phyloP scores from a whole-genome alignment of 306 rosid genomes.

The Prunus mume region DNA sequence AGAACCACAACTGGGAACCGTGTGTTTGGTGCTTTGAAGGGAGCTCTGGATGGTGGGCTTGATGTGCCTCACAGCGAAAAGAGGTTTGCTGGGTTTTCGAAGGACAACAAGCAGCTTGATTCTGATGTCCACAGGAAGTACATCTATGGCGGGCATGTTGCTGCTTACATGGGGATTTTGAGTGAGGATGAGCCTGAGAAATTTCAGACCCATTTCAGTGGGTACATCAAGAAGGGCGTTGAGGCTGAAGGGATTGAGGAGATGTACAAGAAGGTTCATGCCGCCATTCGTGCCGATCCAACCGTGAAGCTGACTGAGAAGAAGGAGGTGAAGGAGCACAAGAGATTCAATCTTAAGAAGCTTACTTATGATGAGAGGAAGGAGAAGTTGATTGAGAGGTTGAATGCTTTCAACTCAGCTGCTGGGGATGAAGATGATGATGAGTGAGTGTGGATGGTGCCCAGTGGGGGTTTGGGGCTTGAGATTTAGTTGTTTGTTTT shows the following conservation, averaged over 20 bases:
- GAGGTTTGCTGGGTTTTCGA: conserved; percentile 62
- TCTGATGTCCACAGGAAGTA: conserved; percentile 71
- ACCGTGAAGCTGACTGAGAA: conserved; percentile 36
- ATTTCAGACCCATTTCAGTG: conserved; percentile 64
- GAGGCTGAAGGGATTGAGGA: conserved; percentile 57
- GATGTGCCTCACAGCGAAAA: conserved; percentile 76
- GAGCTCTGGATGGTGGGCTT: conserved; percentile 70
- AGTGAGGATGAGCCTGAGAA: conserved; percentile 71
- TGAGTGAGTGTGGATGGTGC: conserved; percentile 19
- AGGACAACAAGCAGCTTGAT: conserved; percentile 56
- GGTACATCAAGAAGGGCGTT: conserved; percentile 47
- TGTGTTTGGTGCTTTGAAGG: conserved; percentile 61
- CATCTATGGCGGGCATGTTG: conserved; percentile 62
- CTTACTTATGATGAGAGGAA: conserved; percentile 83
- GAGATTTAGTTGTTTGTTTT: no score
- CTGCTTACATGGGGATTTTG: conserved; percentile 57
- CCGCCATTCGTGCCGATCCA: conserved; percentile 70
- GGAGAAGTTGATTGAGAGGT: conserved; percentile 51
- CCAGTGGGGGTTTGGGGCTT: no score
- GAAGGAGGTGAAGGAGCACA: conserved; percentile 46
- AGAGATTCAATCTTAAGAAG: conserved; percentile 68
- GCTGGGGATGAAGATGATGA: conserved; percentile 44
- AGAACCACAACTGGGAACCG: conserved; percentile 59
- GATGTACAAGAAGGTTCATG: conserved; percentile 67
- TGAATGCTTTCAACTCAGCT: conserved; percentile 59